Base-by-base conservation (phyloP, 2,329 filamentous ascomycete species). In the Scytalidium lignicola region DNA sequence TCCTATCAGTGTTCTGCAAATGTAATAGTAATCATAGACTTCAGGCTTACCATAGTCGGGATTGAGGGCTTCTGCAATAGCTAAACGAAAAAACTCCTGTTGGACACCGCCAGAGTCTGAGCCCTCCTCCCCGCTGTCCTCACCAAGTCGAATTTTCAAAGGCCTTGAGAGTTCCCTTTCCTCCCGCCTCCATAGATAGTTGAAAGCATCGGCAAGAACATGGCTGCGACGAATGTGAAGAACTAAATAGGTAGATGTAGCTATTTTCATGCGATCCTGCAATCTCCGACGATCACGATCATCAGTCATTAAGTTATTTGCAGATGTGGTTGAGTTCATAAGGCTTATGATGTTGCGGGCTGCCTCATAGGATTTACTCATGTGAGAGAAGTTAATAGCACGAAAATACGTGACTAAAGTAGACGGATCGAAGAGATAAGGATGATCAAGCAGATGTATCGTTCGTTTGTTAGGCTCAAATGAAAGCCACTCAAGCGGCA, bases 21-120 rank as follows among this genome's bases (percentile, higher is more conserved):
- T 41, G 21, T 21, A 44, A 46, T 22, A 9, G 21, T 19, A 26
- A 9, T 13, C 15, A 20, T 39, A 18, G 19, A 28, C 32, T 28
- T 44, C 6, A 18, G 18, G 55, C 72, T 71, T 72, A 68, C 82
- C 90, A 60, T 87, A 89, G 41, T 83, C 78, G 3, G 89, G 86
- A 58, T 89, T 77, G 42, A 97, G 76, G 3, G 87, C 88, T 61
- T 95, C 85, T 1, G 82, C 81, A 58, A 96, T 83, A 17, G 88
- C 83, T 22, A 96, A 70, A 15, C 90, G 83, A 70, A 99, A 97
- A 65, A 96, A 97, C 55, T 99, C 93, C 64, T 96, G 91, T 59
- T 96, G 92, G 1, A 99, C 91, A 54, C 93, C 93, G 41, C 93
- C 93, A 44, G 92, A 90, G 65, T 99, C 93, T 28, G 95, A 82